Evolutionary conservation across 1,139 yeast genomes (phyloP).

Genomic region (Taphrina deformans): DNA sequence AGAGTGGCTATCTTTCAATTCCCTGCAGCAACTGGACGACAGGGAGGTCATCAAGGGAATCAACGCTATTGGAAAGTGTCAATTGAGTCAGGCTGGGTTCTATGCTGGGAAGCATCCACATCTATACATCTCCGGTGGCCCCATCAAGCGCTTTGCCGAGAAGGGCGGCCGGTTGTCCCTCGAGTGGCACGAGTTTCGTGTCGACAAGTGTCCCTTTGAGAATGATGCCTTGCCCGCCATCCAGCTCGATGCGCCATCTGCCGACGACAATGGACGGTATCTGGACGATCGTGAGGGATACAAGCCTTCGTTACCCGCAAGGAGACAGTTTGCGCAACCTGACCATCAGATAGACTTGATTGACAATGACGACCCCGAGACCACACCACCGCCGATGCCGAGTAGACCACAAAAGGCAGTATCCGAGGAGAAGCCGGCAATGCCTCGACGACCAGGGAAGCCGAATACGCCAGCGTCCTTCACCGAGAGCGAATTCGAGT

Average conservation of each 20-base stretch:
- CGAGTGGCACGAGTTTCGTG: constrained; percentile 16
- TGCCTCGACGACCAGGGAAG: background rate
- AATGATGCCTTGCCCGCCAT: background rate
- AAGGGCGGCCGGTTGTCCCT: background rate
- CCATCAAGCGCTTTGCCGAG: background rate
- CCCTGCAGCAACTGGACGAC: background rate
- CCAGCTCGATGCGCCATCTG: background rate
- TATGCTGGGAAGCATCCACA: constrained; percentile 14
- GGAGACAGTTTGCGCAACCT: background rate
- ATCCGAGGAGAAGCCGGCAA: background rate
- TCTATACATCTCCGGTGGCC: constrained; percentile 7
- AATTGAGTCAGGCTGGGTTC: constrained; percentile 2
- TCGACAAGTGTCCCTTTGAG: constrained; percentile 14
- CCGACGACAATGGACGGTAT: background rate
- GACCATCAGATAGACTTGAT: background rate
- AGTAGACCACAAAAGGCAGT: background rate
- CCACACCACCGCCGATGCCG: background rate
- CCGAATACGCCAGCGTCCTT: background rate
- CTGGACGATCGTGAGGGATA: background rate
- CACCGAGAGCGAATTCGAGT: background rate
- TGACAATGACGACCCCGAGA: background rate
- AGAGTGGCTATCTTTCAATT: constrained; percentile 1
- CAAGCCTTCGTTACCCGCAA: background rate
- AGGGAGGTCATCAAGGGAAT: background rate
- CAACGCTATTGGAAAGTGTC: background rate